A percentile compares a stretch with the other conserved stretches of the same genome.
These are phyloP conservation scores for Pterocarpus macrocarpus DNA, from an alignment of 306 rosid species.

Conservation along the genomic window DNA sequence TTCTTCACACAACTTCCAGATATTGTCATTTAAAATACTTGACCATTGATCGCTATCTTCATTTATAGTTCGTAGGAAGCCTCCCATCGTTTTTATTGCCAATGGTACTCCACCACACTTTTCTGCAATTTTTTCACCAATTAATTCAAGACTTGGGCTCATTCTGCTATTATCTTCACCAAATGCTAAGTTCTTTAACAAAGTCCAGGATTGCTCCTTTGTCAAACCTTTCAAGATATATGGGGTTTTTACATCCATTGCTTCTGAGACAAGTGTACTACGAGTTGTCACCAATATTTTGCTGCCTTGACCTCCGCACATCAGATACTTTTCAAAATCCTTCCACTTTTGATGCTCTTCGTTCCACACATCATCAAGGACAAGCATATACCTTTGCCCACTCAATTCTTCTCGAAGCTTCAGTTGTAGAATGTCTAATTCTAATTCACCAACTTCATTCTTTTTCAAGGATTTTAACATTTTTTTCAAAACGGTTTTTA, in stretches of 20 bases:
- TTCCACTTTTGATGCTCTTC: constrained; percentile 9
- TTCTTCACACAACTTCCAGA: neutral
- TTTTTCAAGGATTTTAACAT: neutral
- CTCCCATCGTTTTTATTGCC: constrained; percentile 30
- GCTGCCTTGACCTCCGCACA: constrained; percentile 8
- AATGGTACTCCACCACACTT: constrained; percentile 34
- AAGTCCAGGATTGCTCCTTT: neutral
- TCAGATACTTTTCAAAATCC: neutral
- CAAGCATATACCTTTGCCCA: constrained; percentile 21
- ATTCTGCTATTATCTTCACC: neutral
- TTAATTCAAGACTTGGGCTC: neutral
- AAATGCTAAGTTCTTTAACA: neutral
- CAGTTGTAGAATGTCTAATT: neutral
- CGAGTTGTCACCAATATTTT: constrained; percentile 28
- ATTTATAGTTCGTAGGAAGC: neutral
- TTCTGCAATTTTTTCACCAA: constrained; percentile 15
- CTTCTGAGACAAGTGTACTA: neutral
- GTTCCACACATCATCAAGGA: constrained; percentile 25
- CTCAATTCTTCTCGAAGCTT: neutral
- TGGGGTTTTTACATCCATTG: neutral
- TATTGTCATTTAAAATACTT: neutral
- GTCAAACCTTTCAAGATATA: neutral
- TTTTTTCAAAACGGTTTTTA: neutral
- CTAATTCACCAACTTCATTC: neutral
- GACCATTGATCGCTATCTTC: constrained; percentile 15